These are phyloP conservation scores for Xylariales sp. DNA, from an alignment of 2,329 filamentous ascomycete genomes.

Conservation along the genomic window DNA sequence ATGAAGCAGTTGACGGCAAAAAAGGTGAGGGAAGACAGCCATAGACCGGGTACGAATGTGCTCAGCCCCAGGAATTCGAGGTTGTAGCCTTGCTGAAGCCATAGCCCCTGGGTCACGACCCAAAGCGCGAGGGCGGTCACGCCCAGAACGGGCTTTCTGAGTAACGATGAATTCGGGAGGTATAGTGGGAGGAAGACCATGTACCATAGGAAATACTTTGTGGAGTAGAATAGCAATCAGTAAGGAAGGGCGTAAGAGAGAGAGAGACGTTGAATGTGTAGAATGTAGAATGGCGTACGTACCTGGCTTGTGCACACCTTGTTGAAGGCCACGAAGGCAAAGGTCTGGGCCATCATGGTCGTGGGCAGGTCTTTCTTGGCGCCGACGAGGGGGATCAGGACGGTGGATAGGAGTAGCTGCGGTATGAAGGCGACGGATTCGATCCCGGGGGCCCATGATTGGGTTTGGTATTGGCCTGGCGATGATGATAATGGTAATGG, in stretches of 20 bases:
- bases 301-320: constrained; percentile 99
- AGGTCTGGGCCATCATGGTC: constrained; percentile 93
- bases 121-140: constrained; percentile 75
- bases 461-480: constrained; percentile 21
- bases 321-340: constrained; percentile 97
- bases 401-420: constrained; percentile 82
- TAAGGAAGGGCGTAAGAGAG: neutral
- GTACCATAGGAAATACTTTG: constrained; percentile 97
- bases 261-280: neutral
- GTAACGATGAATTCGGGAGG: constrained; percentile 80
- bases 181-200: constrained; percentile 93
- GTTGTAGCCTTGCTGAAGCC: constrained; percentile 79
- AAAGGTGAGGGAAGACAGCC: constrained; percentile 79
- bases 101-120: constrained; percentile 78
- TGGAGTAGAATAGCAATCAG: neutral
- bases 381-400: constrained; percentile 79
- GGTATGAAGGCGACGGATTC: constrained; percentile 91
- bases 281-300: constrained; percentile 47
- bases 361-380: constrained; percentile 84
- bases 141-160: constrained; percentile 70
- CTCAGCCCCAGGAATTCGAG: constrained; percentile 85
- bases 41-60: constrained; percentile 88
- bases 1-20: constrained; percentile 91
- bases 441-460: constrained; percentile 55
- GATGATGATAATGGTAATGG: neutral